These are phyloP conservation scores for Pseudocercospora pini-densiflorae DNA, from an alignment of 2,329 filamentous ascomycete genomes.

Conservation along the genomic window DNA sequence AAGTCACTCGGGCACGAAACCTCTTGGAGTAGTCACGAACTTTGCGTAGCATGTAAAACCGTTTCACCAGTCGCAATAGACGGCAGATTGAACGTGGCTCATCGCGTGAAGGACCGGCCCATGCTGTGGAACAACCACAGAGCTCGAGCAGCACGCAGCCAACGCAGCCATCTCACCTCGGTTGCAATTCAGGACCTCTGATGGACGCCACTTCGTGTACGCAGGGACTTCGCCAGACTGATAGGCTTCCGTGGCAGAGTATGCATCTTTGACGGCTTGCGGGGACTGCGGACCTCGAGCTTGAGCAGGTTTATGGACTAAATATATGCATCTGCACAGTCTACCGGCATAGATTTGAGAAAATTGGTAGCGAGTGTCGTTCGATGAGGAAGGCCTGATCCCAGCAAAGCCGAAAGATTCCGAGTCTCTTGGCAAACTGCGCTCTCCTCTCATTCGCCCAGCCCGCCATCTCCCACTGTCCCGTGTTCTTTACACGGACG, in stretches of 20 bases:
- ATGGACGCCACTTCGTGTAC: background rate
- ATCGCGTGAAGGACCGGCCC: too few species aligned
- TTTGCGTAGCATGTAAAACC: background rate
- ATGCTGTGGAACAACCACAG: too few species aligned
- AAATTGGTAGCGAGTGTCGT: background rate
- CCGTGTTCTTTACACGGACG: background rate
- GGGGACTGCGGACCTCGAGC: background rate
- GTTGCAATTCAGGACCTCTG: background rate
- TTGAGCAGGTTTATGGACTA: background rate
- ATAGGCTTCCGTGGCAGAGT: background rate
- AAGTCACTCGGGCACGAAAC: slow-evolving; percentile 5
- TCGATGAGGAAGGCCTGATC: background rate
- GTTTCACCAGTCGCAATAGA: background rate
- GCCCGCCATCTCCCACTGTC: too few species aligned
- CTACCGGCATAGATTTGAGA: background rate
- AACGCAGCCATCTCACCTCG: background rate
- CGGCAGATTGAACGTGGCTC: background rate
- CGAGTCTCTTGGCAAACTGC: background rate
- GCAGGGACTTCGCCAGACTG: background rate
- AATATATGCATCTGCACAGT: background rate
- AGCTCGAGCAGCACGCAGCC: background rate
- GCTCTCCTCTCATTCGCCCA: background rate
- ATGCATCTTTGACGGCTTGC: too few species aligned
- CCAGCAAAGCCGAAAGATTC: background rate
- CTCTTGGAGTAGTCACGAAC: background rate